Conservation (phyloP, 2,329 filamentous ascomycete genomes). For the Shiraia sp. region DNA sequence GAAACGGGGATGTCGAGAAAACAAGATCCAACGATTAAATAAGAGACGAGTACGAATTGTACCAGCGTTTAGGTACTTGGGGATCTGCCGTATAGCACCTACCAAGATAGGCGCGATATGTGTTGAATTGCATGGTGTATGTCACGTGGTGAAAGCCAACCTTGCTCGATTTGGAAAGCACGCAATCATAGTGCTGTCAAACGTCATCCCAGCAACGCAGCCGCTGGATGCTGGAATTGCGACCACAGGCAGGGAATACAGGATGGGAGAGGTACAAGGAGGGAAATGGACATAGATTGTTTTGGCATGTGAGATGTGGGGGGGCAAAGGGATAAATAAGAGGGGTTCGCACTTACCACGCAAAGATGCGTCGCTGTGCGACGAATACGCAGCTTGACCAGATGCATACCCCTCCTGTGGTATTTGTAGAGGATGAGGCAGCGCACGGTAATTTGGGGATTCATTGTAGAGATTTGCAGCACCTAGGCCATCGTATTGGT, state of each 20-base stretch:
- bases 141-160: constrained; percentile 20
- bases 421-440: constrained; percentile 14
- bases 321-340: constrained; percentile 4
- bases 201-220: constrained; percentile 28
- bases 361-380: constrained; percentile 24
- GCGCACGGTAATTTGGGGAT: constrained; percentile 22
- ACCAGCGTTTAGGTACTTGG: constrained; percentile 4
- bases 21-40: not conserved
- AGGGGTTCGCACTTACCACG: constrained; percentile 23
- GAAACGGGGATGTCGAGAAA: not conserved
- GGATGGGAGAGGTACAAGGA: constrained; percentile 6
- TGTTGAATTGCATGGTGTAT: constrained; percentile 7
- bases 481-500: constrained; percentile 35
- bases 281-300: constrained; percentile 2
- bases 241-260: constrained; percentile 13
- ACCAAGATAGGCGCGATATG: constrained; percentile 16
- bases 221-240: constrained; percentile 6
- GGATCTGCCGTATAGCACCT: constrained; percentile 22
- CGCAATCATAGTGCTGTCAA: constrained; percentile 21
- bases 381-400: constrained; percentile 21
- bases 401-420: constrained; percentile 21
- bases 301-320: constrained; percentile 4
- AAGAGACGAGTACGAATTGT: not conserved
- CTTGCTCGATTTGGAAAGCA: constrained; percentile 10
- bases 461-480: constrained; percentile 32